These are phyloP conservation scores for Smallanthus sonchifolius DNA, from an alignment of 129 eudicot genomes.

Conservation along the genomic window DNA sequence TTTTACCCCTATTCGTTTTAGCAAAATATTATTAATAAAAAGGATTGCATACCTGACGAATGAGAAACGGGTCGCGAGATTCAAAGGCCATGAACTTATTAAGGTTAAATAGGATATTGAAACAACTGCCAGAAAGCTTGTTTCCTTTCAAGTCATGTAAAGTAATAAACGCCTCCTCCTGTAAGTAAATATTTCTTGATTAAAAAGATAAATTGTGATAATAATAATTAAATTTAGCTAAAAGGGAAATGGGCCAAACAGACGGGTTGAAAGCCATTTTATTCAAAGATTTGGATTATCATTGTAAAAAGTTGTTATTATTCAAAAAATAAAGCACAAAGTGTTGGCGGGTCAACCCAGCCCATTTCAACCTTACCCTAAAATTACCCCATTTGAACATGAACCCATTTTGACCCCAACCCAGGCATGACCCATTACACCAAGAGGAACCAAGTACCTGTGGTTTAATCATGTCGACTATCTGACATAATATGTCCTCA, in stretches of 20 bases:
- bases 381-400: not conserved
- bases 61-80: slow-evolving; percentile 67
- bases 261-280: not conserved
- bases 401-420: not conserved
- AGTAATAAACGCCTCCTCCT: slow-evolving; percentile 49
- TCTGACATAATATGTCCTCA: slow-evolving; percentile 55
- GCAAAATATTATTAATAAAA: not conserved
- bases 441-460: slow-evolving; percentile 27
- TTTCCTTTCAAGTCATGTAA: slow-evolving; percentile 54
- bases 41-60: slow-evolving; percentile 49
- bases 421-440: not conserved
- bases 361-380: not conserved
- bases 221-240: not conserved
- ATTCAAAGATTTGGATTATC: no score
- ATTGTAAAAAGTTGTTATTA: not conserved
- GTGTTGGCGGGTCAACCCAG: not conserved
- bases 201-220: not conserved
- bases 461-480: slow-evolving; percentile 55
- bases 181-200: not conserved
- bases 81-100: slow-evolving; percentile 72
- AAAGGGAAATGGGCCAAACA: not conserved
- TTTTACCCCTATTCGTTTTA: not conserved
- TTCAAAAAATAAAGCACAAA: not conserved
- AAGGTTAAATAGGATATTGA: slow-evolving; percentile 58
- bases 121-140: slow-evolving; percentile 60